Conservation (phyloP, 2,329 filamentous ascomycete species). For the Hypoxylon sp. region DNA sequence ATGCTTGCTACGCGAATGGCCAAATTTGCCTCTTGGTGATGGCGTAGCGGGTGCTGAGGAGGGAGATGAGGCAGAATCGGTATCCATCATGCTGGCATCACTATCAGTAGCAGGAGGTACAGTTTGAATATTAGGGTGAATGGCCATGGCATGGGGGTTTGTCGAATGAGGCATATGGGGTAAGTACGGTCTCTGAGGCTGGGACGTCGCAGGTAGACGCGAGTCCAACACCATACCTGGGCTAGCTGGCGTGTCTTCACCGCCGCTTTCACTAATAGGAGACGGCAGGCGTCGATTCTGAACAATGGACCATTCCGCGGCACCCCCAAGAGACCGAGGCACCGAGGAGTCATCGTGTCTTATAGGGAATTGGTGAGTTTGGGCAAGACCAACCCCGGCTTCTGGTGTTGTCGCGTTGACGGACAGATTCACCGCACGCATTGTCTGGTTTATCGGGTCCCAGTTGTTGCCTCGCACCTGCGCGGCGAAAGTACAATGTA, state of each 20-base stretch:
- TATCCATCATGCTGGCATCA: slow-evolving; percentile 56
- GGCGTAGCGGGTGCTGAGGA: slow-evolving; percentile 57
- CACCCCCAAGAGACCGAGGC: slow-evolving; percentile 64
- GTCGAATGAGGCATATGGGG: slow-evolving; percentile 55
- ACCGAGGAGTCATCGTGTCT: slow-evolving; percentile 61
- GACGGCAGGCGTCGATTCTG: slow-evolving; percentile 70
- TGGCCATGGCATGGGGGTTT: slow-evolving; percentile 55
- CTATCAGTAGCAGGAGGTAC: slow-evolving; percentile 44
- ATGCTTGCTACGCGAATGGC: slow-evolving; percentile 71
- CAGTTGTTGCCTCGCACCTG: slow-evolving; percentile 69
- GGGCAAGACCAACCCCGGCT: slow-evolving; percentile 36
- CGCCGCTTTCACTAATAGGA: slow-evolving; percentile 70
- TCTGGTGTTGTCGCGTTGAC: slow-evolving; percentile 60
- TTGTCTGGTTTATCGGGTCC: slow-evolving; percentile 57
- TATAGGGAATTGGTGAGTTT: slow-evolving; percentile 53
- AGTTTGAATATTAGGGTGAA: slow-evolving; percentile 58
- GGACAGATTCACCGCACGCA: slow-evolving; percentile 55
- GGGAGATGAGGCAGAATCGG: slow-evolving; percentile 54
- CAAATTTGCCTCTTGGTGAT: slow-evolving; percentile 66
- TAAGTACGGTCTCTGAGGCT: slow-evolving; percentile 56
- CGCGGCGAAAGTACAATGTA: slow-evolving; percentile 70
- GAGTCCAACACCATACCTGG: slow-evolving; percentile 60
- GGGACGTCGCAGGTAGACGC: slow-evolving; percentile 50
- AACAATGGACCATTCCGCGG: slow-evolving; percentile 66
- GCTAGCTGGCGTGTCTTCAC: slow-evolving; percentile 61